phyloP scores from a whole-genome alignment of 768 basidiomycete genomes.

The Xanthoconium stramineum region DNA sequence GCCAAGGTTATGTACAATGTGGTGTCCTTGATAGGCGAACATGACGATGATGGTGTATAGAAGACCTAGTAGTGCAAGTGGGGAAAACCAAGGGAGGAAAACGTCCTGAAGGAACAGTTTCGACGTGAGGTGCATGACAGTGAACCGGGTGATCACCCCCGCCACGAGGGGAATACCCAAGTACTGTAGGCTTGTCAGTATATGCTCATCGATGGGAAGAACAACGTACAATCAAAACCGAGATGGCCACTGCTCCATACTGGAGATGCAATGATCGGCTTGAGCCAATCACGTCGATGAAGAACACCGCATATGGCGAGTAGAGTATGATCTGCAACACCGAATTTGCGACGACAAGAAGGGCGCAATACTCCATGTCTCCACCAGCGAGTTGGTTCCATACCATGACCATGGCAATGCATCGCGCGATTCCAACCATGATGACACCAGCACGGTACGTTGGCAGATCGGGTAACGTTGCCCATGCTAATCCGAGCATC shows the following conservation, averaged over 20 bases:
- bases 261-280: constrained; percentile 38
- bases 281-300: constrained; percentile 68
- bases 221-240: constrained; percentile 64
- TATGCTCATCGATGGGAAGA: neutral
- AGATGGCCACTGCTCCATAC: constrained; percentile 60
- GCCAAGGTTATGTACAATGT: constrained; percentile 70
- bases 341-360: constrained; percentile 79
- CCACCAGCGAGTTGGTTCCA: constrained; percentile 77
- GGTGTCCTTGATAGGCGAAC: constrained; percentile 68
- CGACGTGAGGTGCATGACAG: constrained; percentile 43
- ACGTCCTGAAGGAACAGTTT: constrained; percentile 48
- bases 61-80: constrained; percentile 68
- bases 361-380: constrained; percentile 69
- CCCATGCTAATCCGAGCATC: constrained; percentile 87
- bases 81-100: constrained; percentile 70
- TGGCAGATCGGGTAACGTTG: constrained; percentile 75
- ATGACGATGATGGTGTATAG: constrained; percentile 79
- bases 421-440: constrained; percentile 56
- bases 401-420: constrained; percentile 69
- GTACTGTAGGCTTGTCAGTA: constrained; percentile 43
- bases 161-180: constrained; percentile 78
- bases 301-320: constrained; percentile 69
- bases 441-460: constrained; percentile 77
- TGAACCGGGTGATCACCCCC: constrained; percentile 66
- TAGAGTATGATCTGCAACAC: constrained; percentile 68